phyloP scores from a whole-genome alignment of 352 stramenopile species.

The Phytophthora melonis region DNA sequence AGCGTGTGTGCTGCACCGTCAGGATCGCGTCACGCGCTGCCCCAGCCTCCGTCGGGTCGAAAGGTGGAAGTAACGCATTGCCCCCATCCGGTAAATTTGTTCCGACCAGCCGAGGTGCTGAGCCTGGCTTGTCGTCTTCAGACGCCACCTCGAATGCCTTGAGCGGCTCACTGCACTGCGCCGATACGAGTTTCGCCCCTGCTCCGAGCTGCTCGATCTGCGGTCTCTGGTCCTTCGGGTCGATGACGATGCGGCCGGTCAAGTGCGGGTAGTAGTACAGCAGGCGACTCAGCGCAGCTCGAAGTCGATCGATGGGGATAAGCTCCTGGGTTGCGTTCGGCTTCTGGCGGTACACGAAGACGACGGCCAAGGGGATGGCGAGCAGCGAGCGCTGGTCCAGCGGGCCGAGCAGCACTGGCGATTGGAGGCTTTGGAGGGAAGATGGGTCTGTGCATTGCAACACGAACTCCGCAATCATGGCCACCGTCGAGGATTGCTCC shows the following conservation, averaged over 20 bases:
- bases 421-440: slow-evolving; percentile 11
- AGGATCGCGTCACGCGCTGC: slow-evolving; percentile 28
- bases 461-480: not conserved
- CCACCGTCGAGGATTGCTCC: not conserved
- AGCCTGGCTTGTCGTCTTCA: slow-evolving; percentile 30
- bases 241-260: slow-evolving; percentile 21
- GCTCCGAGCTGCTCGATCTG: slow-evolving; percentile 12
- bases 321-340: slow-evolving; percentile 7
- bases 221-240: slow-evolving; percentile 6
- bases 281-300: not conserved
- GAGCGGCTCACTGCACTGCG: slow-evolving; percentile 9
- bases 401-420: slow-evolving; percentile 25
- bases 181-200: slow-evolving; percentile 13
- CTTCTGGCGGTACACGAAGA: slow-evolving; percentile 27
- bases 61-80: slow-evolving; percentile 30
- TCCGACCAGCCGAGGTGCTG: slow-evolving; percentile 23
- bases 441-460: slow-evolving; percentile 12
- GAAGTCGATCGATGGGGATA: slow-evolving; percentile 19
- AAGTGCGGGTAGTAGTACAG: slow-evolving; percentile 23
- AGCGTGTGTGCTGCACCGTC: slow-evolving; percentile 33
- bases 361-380: slow-evolving; percentile 24
- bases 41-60: slow-evolving; percentile 29
- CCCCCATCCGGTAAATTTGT: slow-evolving; percentile 27
- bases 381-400: slow-evolving; percentile 28
- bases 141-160: not conserved